phyloP scores from a whole-genome alignment of 352 stramenopile species.

The Pseudoperonospora humuli region DNA sequence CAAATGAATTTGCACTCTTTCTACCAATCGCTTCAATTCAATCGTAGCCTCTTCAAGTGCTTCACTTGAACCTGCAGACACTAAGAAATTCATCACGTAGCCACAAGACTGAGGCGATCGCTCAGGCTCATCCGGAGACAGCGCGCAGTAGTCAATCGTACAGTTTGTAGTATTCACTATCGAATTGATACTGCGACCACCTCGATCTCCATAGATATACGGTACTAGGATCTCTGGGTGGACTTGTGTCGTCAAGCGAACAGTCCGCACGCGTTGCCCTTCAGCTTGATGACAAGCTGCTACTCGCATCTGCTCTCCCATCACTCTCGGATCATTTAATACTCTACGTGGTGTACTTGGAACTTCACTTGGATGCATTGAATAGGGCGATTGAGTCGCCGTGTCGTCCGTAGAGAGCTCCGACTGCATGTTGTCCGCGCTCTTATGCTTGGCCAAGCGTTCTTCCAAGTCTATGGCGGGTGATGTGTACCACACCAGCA shows the following conservation, averaged over 20 bases:
- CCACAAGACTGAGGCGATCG: conserved; percentile 16
- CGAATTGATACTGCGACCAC: conserved; percentile 35
- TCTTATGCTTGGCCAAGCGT: conserved; percentile 13
- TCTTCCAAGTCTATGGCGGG: too few species aligned
- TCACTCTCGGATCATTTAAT: not conserved
- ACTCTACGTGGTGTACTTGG: too few species aligned
- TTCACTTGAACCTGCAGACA: conserved; percentile 33
- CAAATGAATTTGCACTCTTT: conserved; percentile 42
- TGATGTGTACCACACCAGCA: conserved; percentile 7
- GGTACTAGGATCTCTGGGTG: conserved; percentile 47
- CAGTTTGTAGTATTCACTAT: conserved; percentile 44
- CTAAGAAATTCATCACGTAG: conserved; percentile 56
- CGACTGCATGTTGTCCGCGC: conserved; percentile 7
- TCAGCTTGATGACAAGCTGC: not conserved
- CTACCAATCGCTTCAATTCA: conserved; percentile 35
- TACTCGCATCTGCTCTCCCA: not conserved
- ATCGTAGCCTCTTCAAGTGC: conserved; percentile 40
- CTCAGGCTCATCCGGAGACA: conserved; percentile 38
- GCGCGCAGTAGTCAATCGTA: conserved; percentile 59
- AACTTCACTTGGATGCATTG: not conserved
- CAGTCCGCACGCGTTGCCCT: conserved; percentile 40
- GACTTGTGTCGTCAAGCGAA: conserved; percentile 46
- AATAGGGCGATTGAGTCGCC: not conserved
- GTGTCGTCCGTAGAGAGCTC: conserved; percentile 3
- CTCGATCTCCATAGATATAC: conserved; percentile 50